Base-by-base conservation (phyloP, 495 filamentous ascomycete genomes). In the Xylaria bambusicola region DNA sequence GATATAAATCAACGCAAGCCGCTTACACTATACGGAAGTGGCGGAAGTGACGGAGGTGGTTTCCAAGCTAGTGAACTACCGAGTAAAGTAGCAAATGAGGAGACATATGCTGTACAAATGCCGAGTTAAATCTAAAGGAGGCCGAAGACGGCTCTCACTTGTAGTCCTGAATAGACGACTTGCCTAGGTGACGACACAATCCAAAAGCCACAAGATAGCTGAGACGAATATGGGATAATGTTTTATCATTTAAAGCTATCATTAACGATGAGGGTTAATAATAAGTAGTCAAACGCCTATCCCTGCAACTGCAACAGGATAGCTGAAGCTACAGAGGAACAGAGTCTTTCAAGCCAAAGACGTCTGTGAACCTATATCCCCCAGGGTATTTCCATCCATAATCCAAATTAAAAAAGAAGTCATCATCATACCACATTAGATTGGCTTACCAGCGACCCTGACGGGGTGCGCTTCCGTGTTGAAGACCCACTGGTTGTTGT, bases 381-480 rank as follows among this genome's bases (percentile, higher is more conserved):
- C 29, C 29, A 31, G 45, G 45, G 33, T 40, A 49, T 47, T 42
- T 21, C 24, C 21, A 36, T 47, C 27, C 42, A 29, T 48, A 18
- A 46, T 9, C 27, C 5, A 10, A 33, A 33, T 5, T 33, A 5
- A 33, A 48, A 40, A 20, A 9, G 6, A 27, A 20, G 13, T 12
- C 26, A 17, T 40, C n/a, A 8, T 29, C 29, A 12, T 38, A 26
- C 31, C 29, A 10, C 29, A 60, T 60, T 21, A 77, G 51, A 76
- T 70, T 6, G 73, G 72, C 23, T 45, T 62, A 21, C 74, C 74
- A 40, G 65, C 67, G 61, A 92, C 84, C 66, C 76, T 79, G 45
- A 94, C 72, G 12, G 90, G 91, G 73, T 95, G 91, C 12, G 87
- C 88, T 77, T 95, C 91, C 0, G 91, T 95, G 68, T 93, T 95